Evolutionary conservation across 2,329 filamentous ascomycete genomes (phyloP), one percentile per base, ranked within the genome.

Genomic region (Fusarium abutilonis): DNA sequence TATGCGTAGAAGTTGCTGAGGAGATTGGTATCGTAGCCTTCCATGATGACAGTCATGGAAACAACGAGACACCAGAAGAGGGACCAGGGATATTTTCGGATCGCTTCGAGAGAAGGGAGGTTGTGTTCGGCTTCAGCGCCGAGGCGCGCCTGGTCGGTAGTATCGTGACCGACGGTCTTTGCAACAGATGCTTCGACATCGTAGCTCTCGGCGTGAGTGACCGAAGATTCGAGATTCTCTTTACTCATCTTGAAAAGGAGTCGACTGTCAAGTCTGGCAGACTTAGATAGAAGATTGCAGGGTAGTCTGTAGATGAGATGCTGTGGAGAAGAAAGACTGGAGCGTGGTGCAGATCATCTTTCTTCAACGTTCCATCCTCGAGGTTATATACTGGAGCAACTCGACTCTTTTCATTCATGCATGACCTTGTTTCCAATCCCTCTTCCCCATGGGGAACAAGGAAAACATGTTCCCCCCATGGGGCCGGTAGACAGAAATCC

Each of bases 31-130:
- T 77, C 75, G 47, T 77, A 77, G n/a, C 75, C 78, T 35, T 80
- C 78, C 78, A 80, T 80, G 59, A 80, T 73, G 44, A 80, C 74
- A 9, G 74, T 73, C 42, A 72, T 70, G 21, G 75, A 75, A 6
- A 78, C 63, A 8, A 75, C 42, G 3, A 77, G 58, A 17, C 73
- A 75, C 76, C 76, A 78, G n/a, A 72, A 55, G 31, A 78, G 70
- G 4, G 77, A 77, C 68, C 73, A 71, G 21, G 71, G 75, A 54
- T 76, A 75, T 31, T 63, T 58, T 1, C 64, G 56, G 9, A 76
- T 57, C 3, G 74, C 74, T 21, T 73, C 62, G 4, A 63, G 43
- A 13, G 71, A 52, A 7, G 66, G 63, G 2, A 73, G 63, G 26
- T 65, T 66, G 35, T 75, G 73, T 42, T 72, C 70, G 5, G 57